Conservation (phyloP, 2,329 filamentous ascomycete genomes). For the Incumbomyces lentus region DNA sequence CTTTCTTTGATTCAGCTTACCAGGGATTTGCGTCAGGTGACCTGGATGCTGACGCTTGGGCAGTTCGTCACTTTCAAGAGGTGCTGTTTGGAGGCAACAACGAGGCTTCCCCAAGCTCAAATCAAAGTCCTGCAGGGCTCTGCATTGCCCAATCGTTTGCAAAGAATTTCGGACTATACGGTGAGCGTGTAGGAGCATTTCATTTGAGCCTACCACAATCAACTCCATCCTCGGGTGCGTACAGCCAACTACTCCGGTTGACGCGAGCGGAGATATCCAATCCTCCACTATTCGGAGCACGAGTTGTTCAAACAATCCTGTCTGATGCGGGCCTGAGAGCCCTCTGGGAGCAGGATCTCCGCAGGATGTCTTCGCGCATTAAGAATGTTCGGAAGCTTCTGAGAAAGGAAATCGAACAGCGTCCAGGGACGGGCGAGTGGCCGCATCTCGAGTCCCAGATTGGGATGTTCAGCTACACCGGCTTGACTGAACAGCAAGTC, state of each 20-base stretch:
- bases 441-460: slow-evolving; percentile 24
- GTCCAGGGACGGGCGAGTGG: slow-evolving; percentile 24
- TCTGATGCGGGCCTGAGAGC: slow-evolving; percentile 14
- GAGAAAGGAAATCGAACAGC: slow-evolving; percentile 19
- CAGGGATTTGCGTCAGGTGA: slow-evolving; percentile 94
- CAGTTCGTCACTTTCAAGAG: slow-evolving; percentile 82
- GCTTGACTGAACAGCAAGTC: slow-evolving; percentile 26
- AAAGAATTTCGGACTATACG: slow-evolving; percentile 71
- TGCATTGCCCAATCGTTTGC: slow-evolving; percentile 51
- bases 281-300: slow-evolving; percentile 24
- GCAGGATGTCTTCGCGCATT: slow-evolving; percentile 28
- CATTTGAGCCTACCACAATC: slow-evolving; percentile 40
- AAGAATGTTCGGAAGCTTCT: slow-evolving; percentile 23
- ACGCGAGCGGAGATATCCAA: slow-evolving; percentile 24
- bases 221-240: too few relatives aligned
- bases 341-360: slow-evolving; percentile 27
- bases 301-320: slow-evolving; percentile 24
- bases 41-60: slow-evolving; percentile 72
- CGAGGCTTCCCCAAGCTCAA: too few relatives aligned
- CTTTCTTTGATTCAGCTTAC: slow-evolving; percentile 96
- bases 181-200: slow-evolving; percentile 89
- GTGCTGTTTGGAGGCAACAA: slow-evolving; percentile 49
- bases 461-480: slow-evolving; percentile 32
- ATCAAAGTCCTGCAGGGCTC: slow-evolving; percentile 38
- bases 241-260: slow-evolving; percentile 8